Conservation (phyloP, 768 basidiomycete species). For the Mycena capillaripes region DNA sequence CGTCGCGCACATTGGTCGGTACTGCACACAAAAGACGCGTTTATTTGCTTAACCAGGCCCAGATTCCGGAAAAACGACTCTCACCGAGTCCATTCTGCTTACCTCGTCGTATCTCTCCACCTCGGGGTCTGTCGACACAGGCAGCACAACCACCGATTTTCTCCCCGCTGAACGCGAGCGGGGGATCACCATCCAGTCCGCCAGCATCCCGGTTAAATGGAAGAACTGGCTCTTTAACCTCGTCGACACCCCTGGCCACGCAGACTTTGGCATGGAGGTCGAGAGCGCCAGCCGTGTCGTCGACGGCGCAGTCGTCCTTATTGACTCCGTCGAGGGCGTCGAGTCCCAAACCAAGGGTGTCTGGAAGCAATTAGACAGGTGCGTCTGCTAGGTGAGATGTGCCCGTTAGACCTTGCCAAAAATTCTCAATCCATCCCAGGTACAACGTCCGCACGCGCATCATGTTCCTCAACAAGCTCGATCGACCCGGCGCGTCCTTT, state of each 20-base stretch:
- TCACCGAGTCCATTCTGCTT: slow-evolving; percentile 89
- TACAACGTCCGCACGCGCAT: slow-evolving; percentile 86
- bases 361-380: slow-evolving; percentile 90
- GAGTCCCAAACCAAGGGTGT: slow-evolving; percentile 93
- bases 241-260: slow-evolving; percentile 93
- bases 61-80: slow-evolving; percentile 93
- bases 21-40: slow-evolving; percentile 10
- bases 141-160: slow-evolving; percentile 93
- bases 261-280: slow-evolving; percentile 97
- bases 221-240: slow-evolving; percentile 89
- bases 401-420: slow-evolving; percentile 6
- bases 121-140: slow-evolving; percentile 89
- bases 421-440: slow-evolving; percentile 52
- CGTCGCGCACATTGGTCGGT: slow-evolving; percentile 89
- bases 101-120: slow-evolving; percentile 79
- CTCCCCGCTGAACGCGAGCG: slow-evolving; percentile 91
- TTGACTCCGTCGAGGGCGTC: slow-evolving; percentile 93
- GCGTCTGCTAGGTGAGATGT: slow-evolving; percentile 62
- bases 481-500: slow-evolving; percentile 89
- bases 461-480: slow-evolving; percentile 90
- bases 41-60: slow-evolving; percentile 7
- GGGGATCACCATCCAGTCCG: slow-evolving; percentile 93
- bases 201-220: slow-evolving; percentile 91
- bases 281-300: slow-evolving; percentile 93
- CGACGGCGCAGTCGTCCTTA: slow-evolving; percentile 89